Evolutionary conservation across 148 eudicot genomes (phyloP).

Genomic region (Beta vulgaris): DNA sequence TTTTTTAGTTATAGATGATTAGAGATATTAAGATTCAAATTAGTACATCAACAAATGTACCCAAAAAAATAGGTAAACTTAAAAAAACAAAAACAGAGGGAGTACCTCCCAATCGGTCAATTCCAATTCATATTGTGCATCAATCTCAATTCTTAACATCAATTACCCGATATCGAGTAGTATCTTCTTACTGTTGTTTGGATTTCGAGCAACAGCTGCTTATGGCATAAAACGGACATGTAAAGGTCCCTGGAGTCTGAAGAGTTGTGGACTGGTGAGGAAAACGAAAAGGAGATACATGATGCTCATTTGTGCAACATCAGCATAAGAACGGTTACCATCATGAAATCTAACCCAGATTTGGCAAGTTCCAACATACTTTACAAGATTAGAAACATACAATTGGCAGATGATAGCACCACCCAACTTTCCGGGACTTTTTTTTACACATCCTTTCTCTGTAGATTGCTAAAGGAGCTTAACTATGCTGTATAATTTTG

Average conservation of each 20-base stretch:
- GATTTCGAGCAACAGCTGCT: too few species aligned
- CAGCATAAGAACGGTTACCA: background rate
- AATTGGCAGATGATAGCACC: constrained; percentile 12
- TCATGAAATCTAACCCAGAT: background rate
- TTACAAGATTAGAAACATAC: background rate
- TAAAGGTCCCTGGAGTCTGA: background rate
- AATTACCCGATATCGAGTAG: too few species aligned
- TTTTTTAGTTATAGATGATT: too few species aligned
- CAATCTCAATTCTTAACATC: too few species aligned
- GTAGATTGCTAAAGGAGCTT: constrained; percentile 13
- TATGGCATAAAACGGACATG: background rate
- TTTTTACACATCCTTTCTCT: constrained; percentile 4
- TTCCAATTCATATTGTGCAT: too few species aligned
- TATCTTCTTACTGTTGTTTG: too few species aligned
- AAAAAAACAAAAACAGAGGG: too few species aligned
- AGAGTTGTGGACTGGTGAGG: background rate
- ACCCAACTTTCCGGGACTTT: background rate
- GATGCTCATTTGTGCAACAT: background rate
- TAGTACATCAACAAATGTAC: too few species aligned
- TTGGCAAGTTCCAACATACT: background rate
- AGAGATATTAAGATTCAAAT: too few species aligned
- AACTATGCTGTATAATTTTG: background rate
- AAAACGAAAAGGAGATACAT: background rate
- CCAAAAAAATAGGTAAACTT: too few species aligned
- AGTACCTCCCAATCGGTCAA: too few species aligned